Evolutionary conservation across 805 yeast genomes (phyloP).

Genomic region (Groenewaldozyma salmanticensis): DNA sequence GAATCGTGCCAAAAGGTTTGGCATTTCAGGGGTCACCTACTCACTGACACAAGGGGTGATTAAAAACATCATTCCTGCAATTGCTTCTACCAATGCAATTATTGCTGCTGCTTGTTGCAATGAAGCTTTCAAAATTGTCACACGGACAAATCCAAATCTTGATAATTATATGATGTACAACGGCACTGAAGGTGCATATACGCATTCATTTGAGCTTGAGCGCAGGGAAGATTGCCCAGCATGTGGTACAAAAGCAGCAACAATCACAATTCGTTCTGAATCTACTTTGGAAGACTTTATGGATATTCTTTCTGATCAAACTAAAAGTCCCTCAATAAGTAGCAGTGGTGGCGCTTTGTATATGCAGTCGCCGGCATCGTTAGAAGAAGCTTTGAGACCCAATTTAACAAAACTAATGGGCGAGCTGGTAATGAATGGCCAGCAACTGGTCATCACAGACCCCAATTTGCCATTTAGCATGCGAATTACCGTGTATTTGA

Average conservation of each 20-base stretch:
- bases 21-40: slow-evolving; percentile 62
- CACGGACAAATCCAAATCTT: slow-evolving; percentile 56
- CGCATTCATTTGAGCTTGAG: slow-evolving; percentile 59
- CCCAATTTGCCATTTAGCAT: slow-evolving; percentile 39
- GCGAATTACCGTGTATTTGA: slow-evolving; percentile 17
- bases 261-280: slow-evolving; percentile 12
- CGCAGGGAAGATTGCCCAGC: slow-evolving; percentile 60
- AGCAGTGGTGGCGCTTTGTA: slow-evolving; percentile 34
- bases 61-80: slow-evolving; percentile 86
- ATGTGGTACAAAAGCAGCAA: slow-evolving; percentile 43
- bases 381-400: slow-evolving; percentile 37
- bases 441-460: slow-evolving; percentile 47
- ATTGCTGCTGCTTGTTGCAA: slow-evolving; percentile 84
- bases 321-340: slow-evolving; percentile 39
- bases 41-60: slow-evolving; percentile 75
- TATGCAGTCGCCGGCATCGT: slow-evolving; percentile 37
- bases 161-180: slow-evolving; percentile 80
- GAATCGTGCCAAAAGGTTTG: slow-evolving; percentile 51
- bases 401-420: slow-evolving; percentile 32
- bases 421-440: slow-evolving; percentile 33
- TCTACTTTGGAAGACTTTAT: slow-evolving; percentile 36
- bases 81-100: slow-evolving; percentile 88
- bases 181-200: slow-evolving; percentile 71
- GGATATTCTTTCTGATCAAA: slow-evolving; percentile 25
- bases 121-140: slow-evolving; percentile 71